phyloP scores from a whole-genome alignment of 306 rosid genomes.

The Styphnolobium japonicum region DNA sequence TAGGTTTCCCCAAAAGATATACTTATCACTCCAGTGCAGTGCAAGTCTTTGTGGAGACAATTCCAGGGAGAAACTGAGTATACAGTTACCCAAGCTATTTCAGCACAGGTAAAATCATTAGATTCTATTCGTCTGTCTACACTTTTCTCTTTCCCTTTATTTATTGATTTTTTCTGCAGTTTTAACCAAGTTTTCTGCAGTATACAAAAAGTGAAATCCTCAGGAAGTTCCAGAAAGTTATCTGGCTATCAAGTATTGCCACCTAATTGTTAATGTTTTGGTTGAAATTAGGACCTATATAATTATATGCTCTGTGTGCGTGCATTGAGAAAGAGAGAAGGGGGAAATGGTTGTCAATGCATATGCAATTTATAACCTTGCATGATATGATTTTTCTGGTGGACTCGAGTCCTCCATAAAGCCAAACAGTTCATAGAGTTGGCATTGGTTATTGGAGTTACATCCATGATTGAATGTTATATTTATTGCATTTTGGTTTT shows the following conservation, averaged over 20 bases:
- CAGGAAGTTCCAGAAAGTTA: not conserved
- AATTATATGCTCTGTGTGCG: not conserved
- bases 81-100: conserved; percentile 74
- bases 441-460: not conserved
- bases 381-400: not conserved
- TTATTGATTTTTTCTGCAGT: not conserved
- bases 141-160: not conserved
- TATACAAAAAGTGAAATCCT: not conserved
- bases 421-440: not conserved
- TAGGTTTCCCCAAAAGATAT: conserved; percentile 66
- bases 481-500: not conserved
- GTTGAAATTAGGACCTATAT: not conserved
- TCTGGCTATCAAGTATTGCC: not conserved
- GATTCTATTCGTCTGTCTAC: not conserved
- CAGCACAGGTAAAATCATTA: conserved; percentile 65
- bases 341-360: not conserved
- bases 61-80: conserved; percentile 82
- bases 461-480: not conserved
- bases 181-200: not conserved
- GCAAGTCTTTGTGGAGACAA: conserved; percentile 93
- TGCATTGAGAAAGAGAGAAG: not conserved
- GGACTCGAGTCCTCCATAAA: not conserved
- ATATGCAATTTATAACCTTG: not conserved
- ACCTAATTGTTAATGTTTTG: not conserved
- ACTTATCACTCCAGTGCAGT: conserved; percentile 74